These are phyloP conservation scores for Oryza officinalis DNA, from an alignment of 176 grass and related monocot genomes.

Conservation along the genomic window DNA sequence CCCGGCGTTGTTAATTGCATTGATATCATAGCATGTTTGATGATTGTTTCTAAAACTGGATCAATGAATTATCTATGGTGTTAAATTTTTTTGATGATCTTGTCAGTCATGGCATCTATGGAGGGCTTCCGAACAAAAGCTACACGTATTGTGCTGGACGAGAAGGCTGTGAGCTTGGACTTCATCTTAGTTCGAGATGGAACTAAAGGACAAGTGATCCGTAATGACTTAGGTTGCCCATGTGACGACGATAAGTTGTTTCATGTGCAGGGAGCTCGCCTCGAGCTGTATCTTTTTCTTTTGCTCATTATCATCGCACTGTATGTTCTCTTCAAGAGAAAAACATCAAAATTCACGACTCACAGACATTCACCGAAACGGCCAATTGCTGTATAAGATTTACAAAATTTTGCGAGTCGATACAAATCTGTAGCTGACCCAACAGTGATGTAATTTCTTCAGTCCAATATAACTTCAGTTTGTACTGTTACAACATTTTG, in stretches of 20 bases:
- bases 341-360: slow-evolving; percentile 36
- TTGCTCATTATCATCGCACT: slow-evolving; percentile 43
- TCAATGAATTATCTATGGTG: neutral
- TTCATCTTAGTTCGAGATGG: slow-evolving; percentile 68
- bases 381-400: slow-evolving; percentile 41
- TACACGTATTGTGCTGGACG: slow-evolving; percentile 56
- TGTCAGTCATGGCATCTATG: slow-evolving; percentile 67
- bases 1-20: neutral
- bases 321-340: slow-evolving; percentile 69
- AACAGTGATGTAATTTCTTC: neutral
- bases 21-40: neutral
- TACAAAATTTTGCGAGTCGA: no score
- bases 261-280: slow-evolving; percentile 46
- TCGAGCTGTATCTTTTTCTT: slow-evolving; percentile 54
- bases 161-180: slow-evolving; percentile 59
- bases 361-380: slow-evolving; percentile 48
- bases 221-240: slow-evolving; percentile 24
- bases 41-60: neutral
- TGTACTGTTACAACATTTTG: slow-evolving; percentile 57
- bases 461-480: neutral
- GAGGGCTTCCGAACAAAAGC: slow-evolving; percentile 63
- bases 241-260: slow-evolving; percentile 43
- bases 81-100: neutral
- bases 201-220: neutral
- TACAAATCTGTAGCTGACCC: neutral